Conservation (phyloP, 805 yeast genomes). For the Barnettozyma wickerhamii region DNA sequence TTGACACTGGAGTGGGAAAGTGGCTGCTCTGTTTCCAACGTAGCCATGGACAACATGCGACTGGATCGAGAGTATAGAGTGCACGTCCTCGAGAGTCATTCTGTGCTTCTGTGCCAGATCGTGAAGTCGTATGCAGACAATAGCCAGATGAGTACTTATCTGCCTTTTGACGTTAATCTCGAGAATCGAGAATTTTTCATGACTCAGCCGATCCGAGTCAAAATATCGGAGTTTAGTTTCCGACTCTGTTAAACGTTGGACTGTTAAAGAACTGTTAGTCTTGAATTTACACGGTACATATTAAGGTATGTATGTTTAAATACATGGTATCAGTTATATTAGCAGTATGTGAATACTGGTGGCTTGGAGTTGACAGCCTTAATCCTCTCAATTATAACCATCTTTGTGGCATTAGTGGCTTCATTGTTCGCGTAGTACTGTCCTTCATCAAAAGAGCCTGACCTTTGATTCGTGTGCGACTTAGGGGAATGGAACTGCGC, state of each 20-base stretch:
- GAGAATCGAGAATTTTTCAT: no score
- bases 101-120: neutral
- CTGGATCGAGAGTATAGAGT: conserved; percentile 45
- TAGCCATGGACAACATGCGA: conserved; percentile 74
- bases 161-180: neutral
- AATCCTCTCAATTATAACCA: conserved; percentile 56
- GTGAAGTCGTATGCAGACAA: no score
- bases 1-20: conserved; percentile 58
- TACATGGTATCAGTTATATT: no score
- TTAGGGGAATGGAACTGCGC: conserved; percentile 14
- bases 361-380: conserved; percentile 51
- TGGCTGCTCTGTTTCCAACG: conserved; percentile 65
- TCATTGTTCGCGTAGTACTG: conserved; percentile 1
- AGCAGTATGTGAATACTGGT: conserved; percentile 69
- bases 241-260: no score
- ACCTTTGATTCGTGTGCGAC: neutral
- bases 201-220: no score
- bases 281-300: no score
- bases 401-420: conserved; percentile 28
- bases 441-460: no score
- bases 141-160: no score
- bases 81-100: conserved; percentile 8
- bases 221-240: no score
- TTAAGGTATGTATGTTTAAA: no score
- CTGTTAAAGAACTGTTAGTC: no score